These are phyloP conservation scores for Articulospora tetracladia DNA, from an alignment of 495 filamentous ascomycete species.

Conservation along the genomic window DNA sequence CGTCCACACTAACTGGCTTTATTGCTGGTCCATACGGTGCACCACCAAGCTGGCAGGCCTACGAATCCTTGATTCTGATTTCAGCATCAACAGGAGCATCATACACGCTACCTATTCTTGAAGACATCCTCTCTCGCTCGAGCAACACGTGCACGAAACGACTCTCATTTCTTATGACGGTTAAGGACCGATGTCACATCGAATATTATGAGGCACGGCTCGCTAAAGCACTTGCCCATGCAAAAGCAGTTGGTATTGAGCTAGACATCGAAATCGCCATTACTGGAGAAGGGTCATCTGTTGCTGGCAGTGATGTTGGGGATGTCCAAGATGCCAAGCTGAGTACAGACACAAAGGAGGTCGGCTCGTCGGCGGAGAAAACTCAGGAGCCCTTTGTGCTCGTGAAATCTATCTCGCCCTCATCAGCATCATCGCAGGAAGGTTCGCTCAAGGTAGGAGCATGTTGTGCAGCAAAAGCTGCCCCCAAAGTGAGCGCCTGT, in stretches of 20 bases:
- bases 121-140: constrained; percentile 40
- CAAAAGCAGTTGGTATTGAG: constrained; percentile 42
- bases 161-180: constrained; percentile 69
- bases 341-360: not conserved
- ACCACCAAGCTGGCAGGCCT: constrained; percentile 52
- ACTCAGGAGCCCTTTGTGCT: not conserved
- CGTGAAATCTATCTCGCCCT: constrained; percentile 8
- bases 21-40: constrained; percentile 55
- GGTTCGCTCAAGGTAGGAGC: not conserved
- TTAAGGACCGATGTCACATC: constrained; percentile 65
- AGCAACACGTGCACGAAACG: constrained; percentile 53
- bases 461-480: not conserved
- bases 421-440: not conserved
- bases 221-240: constrained; percentile 49
- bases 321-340: not conserved
- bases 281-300: constrained; percentile 7
- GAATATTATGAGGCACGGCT: constrained; percentile 65
- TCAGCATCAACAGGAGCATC: constrained; percentile 55
- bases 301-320: not conserved
- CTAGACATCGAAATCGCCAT: constrained; percentile 26
- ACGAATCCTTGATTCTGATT: constrained; percentile 55
- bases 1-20: constrained; percentile 37
- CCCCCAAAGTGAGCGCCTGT: not conserved
- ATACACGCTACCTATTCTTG: constrained; percentile 52
- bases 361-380: not conserved